Evolutionary conservation across 805 yeast species (phyloP), one percentile per base, ranked within the genome.

Genomic region (Wickerhamomyces bisporus): DNA sequence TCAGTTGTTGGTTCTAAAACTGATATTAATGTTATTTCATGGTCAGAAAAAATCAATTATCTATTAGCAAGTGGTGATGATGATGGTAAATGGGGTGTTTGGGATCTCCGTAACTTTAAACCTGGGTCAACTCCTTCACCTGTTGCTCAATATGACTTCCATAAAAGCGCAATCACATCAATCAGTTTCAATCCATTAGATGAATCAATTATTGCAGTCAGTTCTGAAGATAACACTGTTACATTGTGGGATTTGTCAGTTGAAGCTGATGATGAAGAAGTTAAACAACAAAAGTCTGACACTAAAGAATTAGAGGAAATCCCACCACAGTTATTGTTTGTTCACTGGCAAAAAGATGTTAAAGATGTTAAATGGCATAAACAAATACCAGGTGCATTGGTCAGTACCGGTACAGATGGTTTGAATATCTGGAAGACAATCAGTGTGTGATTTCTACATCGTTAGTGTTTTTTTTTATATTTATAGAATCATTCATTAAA

Each of bases 341-440:
- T 91, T 32, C 98, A 93, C 62, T 93, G 98, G 98, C 98, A 93
- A 68, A 80, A 81, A 52, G 94, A 93, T 55, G 97, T 91, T 38
- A 93, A 93, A 68, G 98, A 93, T 61, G 96, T 91, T 34, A 85
- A 94, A 65, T 93, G 98, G 98, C 96, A 91, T 64, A 79, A 70
- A 55, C 98, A 93, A 68, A 86, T 93, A 39, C 98, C 98, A 3
- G 98, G 98, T 34, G 81, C 95, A 49, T 73, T 93, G 56, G 87
- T 88, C 14, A 81, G 94, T 52, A 91, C 98, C 2, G 98, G 98
- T 48, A 81, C 91, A 26, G 97, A 91, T 55, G 98, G 98, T 28
- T 70, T 93, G 60, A 85, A 86, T 55, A 68, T 91, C 29, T 93
- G 97, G 97, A 93, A 93, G 69, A 91, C 97, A 15, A 93, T 93